These are phyloP conservation scores for Saccharomyces hybrid DNA, from an alignment of 1,139 yeast species.

Conservation along the genomic window DNA sequence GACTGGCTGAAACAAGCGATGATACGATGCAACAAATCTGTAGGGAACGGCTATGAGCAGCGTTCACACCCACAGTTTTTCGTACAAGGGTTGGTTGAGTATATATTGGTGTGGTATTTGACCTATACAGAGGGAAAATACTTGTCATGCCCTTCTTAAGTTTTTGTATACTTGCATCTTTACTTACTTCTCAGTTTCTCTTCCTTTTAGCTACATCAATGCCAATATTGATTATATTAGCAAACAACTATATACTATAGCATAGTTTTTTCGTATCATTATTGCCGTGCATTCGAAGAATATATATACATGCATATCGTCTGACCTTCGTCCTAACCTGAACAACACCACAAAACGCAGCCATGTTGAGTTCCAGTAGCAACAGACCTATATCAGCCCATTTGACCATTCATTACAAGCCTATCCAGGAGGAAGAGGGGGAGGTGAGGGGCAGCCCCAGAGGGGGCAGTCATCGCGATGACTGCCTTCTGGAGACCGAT, in stretches of 20 bases:
- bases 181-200: background rate
- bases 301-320: background rate
- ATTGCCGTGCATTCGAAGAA: background rate
- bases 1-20: background rate
- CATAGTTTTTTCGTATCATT: background rate
- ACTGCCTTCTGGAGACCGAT: background rate
- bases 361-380: background rate
- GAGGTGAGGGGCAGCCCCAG: background rate
- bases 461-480: background rate
- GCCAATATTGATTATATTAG: background rate
- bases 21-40: background rate
- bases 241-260: background rate
- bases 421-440: background rate
- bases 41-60: background rate
- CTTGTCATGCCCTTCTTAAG: background rate
- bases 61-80: background rate
- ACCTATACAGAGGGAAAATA: background rate
- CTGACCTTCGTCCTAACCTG: background rate
- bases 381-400: slow-evolving; percentile 6
- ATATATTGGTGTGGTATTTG: background rate
- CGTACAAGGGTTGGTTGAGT: background rate
- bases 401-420: slow-evolving; percentile 4
- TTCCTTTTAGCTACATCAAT: background rate
- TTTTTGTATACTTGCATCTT: background rate
- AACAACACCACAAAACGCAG: background rate